phyloP scores from a whole-genome alignment of 2,329 filamentous ascomycete species.

The Alternaria sp. region DNA sequence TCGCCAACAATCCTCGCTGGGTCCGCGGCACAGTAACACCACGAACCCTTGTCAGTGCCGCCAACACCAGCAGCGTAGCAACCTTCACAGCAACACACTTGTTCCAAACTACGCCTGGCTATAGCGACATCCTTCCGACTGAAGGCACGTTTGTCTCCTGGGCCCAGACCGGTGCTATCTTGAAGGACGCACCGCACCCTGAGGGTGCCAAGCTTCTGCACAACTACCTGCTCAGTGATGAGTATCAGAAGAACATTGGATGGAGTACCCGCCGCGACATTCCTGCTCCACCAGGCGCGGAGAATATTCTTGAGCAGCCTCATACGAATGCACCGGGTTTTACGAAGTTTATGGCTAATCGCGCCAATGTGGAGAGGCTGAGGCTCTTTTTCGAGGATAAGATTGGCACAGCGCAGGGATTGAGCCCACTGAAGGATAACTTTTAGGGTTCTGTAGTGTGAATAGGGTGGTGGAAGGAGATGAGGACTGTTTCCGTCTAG shows the following conservation, averaged over 20 bases:
- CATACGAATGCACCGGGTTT: constrained; percentile 54
- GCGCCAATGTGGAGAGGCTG: constrained; percentile 54
- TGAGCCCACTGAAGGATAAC: constrained; percentile 49
- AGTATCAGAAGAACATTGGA: constrained; percentile 49
- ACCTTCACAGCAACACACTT: constrained; percentile 27
- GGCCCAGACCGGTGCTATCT: constrained; percentile 60
- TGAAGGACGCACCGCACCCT: constrained; percentile 59
- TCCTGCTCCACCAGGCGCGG: constrained; percentile 36
- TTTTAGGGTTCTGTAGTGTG: constrained; percentile 10
- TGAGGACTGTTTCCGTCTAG: too few relatives aligned
- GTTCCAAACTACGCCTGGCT: background rate
- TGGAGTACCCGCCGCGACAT: constrained; percentile 53
- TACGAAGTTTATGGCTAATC: constrained; percentile 55
- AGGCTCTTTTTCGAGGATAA: constrained; percentile 55
- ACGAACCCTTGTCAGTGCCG: constrained; percentile 41
- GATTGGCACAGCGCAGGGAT: constrained; percentile 56
- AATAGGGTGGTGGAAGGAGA: too few relatives aligned
- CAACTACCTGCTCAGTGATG: constrained; percentile 57
- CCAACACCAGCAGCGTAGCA: constrained; percentile 33
- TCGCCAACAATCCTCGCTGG: constrained; percentile 62
- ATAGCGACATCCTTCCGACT: constrained; percentile 38
- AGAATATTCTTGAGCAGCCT: constrained; percentile 42
- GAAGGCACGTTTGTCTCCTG: constrained; percentile 57
- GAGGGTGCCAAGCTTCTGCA: constrained; percentile 62
- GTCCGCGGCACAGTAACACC: constrained; percentile 62